A percentile compares a stretch with the other conserved stretches of the same genome.
Conservation (phyloP, 129 eudicot species). For the Dittrichia graveolens region DNA sequence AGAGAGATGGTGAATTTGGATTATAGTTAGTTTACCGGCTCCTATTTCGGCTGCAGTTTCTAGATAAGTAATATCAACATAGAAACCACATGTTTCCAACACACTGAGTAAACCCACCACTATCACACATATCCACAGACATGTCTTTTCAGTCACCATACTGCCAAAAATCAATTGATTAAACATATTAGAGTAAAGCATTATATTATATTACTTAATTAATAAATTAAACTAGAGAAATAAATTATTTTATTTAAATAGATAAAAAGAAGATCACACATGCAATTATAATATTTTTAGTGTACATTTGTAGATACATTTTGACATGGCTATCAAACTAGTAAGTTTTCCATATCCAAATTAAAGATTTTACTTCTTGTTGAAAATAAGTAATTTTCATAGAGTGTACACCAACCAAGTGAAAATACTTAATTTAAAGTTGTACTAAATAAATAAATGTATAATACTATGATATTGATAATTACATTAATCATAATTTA, state of each 20-base stretch:
- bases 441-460: background rate
- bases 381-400: conserved; percentile 27
- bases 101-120: conserved; percentile 38
- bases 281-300: background rate
- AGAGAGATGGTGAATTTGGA: background rate
- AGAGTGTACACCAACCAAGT: conserved; percentile 29
- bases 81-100: conserved; percentile 51
- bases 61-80: conserved; percentile 70
- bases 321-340: background rate
- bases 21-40: conserved; percentile 60
- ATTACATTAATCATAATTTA: conserved; percentile 17
- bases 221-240: background rate
- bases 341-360: conserved; percentile 1
- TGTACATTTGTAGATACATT: background rate
- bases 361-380: conserved; percentile 31
- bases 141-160: conserved; percentile 39
- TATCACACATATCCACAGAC: conserved; percentile 37
- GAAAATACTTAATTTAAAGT: conserved; percentile 15
- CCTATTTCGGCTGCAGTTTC: conserved; percentile 78
- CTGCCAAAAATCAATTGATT: conserved; percentile 45
- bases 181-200: background rate
- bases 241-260: background rate
- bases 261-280: conserved; percentile 7
- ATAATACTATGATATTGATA: background rate
- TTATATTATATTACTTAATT: background rate